phyloP scores from a whole-genome alignment of 2,329 filamentous ascomycete species.

The Trichophyton rubrum region DNA sequence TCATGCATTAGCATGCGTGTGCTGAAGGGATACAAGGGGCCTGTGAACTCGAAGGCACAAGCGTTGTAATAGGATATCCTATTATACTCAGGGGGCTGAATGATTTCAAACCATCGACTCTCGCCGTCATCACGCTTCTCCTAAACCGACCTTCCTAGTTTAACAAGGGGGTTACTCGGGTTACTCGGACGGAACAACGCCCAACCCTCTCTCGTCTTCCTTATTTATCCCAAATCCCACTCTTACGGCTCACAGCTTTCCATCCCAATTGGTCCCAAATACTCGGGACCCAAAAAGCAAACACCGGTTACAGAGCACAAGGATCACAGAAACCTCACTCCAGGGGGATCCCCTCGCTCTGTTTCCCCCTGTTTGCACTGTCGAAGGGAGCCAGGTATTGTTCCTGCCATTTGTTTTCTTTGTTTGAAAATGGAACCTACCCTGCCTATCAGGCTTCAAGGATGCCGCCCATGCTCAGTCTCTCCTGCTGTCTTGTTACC shows the following conservation, averaged over 20 bases:
- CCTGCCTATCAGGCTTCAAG: background rate
- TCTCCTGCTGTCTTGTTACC: background rate
- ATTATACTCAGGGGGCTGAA: background rate
- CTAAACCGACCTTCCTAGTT: background rate
- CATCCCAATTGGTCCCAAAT: background rate
- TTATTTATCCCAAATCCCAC: background rate
- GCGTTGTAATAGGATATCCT: background rate
- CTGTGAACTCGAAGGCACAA: background rate
- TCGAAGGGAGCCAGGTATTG: background rate
- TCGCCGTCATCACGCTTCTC: background rate
- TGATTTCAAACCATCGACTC: background rate
- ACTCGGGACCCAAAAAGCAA: conserved; percentile 1
- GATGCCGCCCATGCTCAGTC: conserved; percentile 1
- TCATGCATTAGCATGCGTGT: background rate
- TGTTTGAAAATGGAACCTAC: background rate
- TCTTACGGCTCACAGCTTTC: background rate
- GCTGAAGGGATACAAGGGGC: background rate
- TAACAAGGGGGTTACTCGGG: background rate
- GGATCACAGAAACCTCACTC: background rate
- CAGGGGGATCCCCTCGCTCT: background rate
- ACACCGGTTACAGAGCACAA: background rate
- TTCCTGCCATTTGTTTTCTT: background rate
- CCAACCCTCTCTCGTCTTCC: background rate
- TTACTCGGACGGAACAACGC: background rate
- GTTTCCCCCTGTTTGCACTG: conserved; percentile 1